Base-by-base conservation (phyloP, 2,329 filamentous ascomycete genomes). In the Ophiostoma australiae region DNA sequence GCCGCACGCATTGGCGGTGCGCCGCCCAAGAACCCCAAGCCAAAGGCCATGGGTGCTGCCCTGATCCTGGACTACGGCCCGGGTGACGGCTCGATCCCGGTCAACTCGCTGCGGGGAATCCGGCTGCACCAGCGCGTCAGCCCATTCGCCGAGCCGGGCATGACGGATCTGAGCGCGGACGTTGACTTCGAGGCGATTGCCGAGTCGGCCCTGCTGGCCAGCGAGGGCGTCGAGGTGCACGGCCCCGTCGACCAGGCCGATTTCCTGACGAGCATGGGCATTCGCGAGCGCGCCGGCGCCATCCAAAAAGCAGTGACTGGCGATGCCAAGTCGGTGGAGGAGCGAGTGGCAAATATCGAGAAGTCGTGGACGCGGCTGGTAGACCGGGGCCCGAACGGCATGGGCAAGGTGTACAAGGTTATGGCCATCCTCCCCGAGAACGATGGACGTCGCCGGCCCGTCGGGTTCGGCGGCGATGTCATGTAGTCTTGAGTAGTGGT, bases 21-120 rank as follows among this genome's bases (percentile, higher is more conserved):
- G 0, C 72, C 80, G 0, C 13, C 66, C 37, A 75, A 82, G 55
- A 75, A 83, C 6, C 81, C 84, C 0, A 94, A 92, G 77, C 75
- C 83, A 0, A 78, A 78, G 0, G 89, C 94, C 0, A 90, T 89
- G 0, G 95, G 95, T 68, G 95, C 94, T 10, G 95, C 94, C 0
- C 84, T 99, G n/a, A 92, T 99, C 75, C 88, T 99, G 66, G 95
- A 99, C 82, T 99, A 99, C 80, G 95, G 95, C 23, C 91, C 94
- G 4, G 80, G 88, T 3, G 84, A 89, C 72, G 79, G 79, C 76
- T 91, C 83, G 0, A 89, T 99, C 68, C 95, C 95, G 2, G 84
- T 91, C 72, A 97, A 97, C 83, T 96, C 93, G 0, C 85, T 99
- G 31, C 91, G 95, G 41, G 95, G 95, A 31, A 98, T 99, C 79